Conservation (phyloP, 805 yeast species). For the Candida takata region DNA sequence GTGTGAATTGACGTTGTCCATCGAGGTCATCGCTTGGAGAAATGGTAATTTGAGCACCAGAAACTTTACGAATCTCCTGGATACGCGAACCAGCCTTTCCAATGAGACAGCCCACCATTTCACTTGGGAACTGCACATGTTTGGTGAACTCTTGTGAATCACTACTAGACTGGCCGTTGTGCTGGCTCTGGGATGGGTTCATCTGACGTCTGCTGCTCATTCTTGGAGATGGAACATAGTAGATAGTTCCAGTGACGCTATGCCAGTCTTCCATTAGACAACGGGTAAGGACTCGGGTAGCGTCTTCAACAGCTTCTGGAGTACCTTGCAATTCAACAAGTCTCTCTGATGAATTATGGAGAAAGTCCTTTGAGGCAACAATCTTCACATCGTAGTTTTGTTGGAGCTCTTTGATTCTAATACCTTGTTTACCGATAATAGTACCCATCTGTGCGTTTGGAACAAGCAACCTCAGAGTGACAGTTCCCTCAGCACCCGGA, state of each 20-base stretch:
- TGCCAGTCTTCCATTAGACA: conserved; percentile 72
- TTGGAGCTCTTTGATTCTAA: conserved; percentile 72
- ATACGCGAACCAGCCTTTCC: conserved; percentile 84
- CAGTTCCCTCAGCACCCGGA: conserved; percentile 43
- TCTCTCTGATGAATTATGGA: conserved; percentile 78
- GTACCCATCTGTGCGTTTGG: conserved; percentile 88
- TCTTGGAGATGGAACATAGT: conserved; percentile 46
- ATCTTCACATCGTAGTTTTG: conserved; percentile 62
- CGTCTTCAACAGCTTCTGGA: conserved; percentile 51
- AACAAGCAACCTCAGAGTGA: conserved; percentile 60
- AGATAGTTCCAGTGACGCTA: conserved; percentile 54
- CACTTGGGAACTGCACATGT: conserved; percentile 59
- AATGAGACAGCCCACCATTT: conserved; percentile 82
- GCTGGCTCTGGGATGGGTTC: conserved; percentile 1
- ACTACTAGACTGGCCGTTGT: too few species aligned
- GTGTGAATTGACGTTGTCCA: conserved; percentile 62
- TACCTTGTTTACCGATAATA: conserved; percentile 78
- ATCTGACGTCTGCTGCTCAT: conserved; percentile 2
- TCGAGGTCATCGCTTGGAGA: conserved; percentile 60
- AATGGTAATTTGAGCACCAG: conserved; percentile 75
- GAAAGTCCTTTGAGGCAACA: conserved; percentile 80
- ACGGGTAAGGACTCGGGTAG: conserved; percentile 53
- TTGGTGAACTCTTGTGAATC: conserved; percentile 24
- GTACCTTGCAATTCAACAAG: conserved; percentile 82
- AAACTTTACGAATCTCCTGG: conserved; percentile 71